Conservation (phyloP, 2,329 filamentous ascomycete genomes). For the Xylaria sp. region DNA sequence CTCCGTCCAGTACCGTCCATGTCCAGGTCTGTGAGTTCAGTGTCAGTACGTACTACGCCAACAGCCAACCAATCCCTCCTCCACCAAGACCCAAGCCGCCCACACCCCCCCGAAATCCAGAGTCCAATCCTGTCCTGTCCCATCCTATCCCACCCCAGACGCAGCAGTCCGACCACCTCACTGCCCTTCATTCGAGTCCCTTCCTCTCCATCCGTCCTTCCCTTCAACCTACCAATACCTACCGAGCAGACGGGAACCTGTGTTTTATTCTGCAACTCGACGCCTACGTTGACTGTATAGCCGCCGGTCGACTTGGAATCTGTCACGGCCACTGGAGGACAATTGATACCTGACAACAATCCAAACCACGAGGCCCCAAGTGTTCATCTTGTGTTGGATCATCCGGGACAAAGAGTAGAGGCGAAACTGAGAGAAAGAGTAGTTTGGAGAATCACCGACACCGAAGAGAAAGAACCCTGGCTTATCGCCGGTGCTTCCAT, state of each 20-base stretch:
- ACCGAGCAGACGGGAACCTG: slow-evolving; percentile 28
- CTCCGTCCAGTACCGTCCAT: slow-evolving; percentile 4
- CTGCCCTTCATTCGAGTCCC: slow-evolving; percentile 26
- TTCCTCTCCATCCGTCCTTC: slow-evolving; percentile 31
- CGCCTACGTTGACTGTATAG: slow-evolving; percentile 21
- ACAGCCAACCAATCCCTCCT: slow-evolving; percentile 34
- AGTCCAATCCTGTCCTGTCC: slow-evolving; percentile 34
- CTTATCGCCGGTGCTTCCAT: slow-evolving; percentile 14
- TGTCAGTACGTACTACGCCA: slow-evolving; percentile 29
- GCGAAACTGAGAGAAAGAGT: slow-evolving; percentile 37
- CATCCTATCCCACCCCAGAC: slow-evolving; percentile 35
- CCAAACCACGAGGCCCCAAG: slow-evolving; percentile 26
- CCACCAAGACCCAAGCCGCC: slow-evolving; percentile 15
- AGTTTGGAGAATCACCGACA: slow-evolving; percentile 14
- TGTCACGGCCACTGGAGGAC: slow-evolving; percentile 19
- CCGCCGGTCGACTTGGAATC: slow-evolving; percentile 23
- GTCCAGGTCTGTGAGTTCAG: slow-evolving; percentile 27
- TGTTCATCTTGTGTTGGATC: slow-evolving; percentile 29
- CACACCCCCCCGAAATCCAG: slow-evolving; percentile 36
- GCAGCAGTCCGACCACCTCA: slow-evolving; percentile 32
- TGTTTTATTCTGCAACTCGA: slow-evolving; percentile 13
- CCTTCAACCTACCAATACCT: slow-evolving; percentile 23
- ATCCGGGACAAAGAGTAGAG: slow-evolving; percentile 37
- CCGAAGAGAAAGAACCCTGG: slow-evolving; percentile 30
- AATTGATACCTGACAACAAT: slow-evolving; percentile 31